Base-by-base conservation (phyloP, 2,329 filamentous ascomycete species). In the Myriosclerotinia curreyana region DNA sequence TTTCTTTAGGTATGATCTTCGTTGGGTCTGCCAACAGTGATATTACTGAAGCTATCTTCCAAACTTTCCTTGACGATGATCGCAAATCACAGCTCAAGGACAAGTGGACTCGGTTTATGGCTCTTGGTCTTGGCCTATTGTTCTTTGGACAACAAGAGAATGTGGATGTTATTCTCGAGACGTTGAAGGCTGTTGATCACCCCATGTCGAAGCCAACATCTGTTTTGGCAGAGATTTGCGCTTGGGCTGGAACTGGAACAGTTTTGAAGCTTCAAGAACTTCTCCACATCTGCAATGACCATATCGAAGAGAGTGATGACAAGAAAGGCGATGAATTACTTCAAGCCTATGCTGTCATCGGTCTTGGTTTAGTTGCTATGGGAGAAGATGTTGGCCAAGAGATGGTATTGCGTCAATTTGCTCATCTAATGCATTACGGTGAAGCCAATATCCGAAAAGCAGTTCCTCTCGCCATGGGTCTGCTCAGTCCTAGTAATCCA, bases 361-460 rank as follows among this genome's bases (percentile, higher is more conserved):
- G 95, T 71, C 87, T 99, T 65, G 94, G 92, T 15, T 81, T 99
- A 62, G 95, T 99, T 65, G 89, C 94, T 20, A 99, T 99, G 95
- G 95, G 95, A 66, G 95, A 99, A 76, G 96, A 99, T 66, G 88
- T 99, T 64, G 96, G 96, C 6, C 95, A 99, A 76, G 95, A 99
- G 75, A 99, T 99, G 95, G 93, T 98, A 14, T 83, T 99, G 49
- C 89, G 95, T 65, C 95, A 97, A 74, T 98, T 99, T 72, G 95
- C 93, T 58, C 95, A 99, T 76, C 83, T 99, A 66, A 99, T 99
- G 95, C 95, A 99, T 79, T 99, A 99, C 74, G 95, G 96, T 68
- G 94, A 97, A 77, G 84, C 93, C 74, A 98, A 99, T 76, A 99
- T 99, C 72, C 90, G 95, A 67, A 95, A 95, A 75, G 94, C 93